Evolutionary conservation across 116 monocot genomes (phyloP), one percentile per base, ranked within the genome.

Genomic region (Thalassia testudinum): DNA sequence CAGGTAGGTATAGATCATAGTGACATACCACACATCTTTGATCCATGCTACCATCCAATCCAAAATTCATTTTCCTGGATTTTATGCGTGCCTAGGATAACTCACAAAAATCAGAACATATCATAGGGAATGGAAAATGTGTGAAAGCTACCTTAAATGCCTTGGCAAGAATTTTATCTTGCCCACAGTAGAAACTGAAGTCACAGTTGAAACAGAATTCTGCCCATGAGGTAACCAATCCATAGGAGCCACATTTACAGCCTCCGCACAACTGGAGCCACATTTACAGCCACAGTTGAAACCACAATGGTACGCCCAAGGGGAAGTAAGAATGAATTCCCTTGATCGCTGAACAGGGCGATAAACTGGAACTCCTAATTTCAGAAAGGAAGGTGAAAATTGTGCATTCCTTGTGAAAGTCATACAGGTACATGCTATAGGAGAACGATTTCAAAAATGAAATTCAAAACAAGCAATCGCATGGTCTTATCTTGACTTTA

Each of bases 171-270:
- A n/a, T n/a, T n/a, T n/a, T n/a, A n/a, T n/a, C n/a, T n/a, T n/a
- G n/a, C n/a, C n/a, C n/a, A n/a, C n/a, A n/a, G n/a, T n/a, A n/a
- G n/a, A n/a, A n/a, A n/a, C n/a, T n/a, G n/a, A n/a, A n/a, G n/a
- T n/a, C n/a, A n/a, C n/a, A n/a, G n/a, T n/a, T n/a, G n/a, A n/a
- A 13, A 87, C 78, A 37, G 88, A 84, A 65, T 62, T 62, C 61
- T 85, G 88, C 24, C 95, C 95, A 65, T 85, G 81, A 58, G 88
- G 88, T 55, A 95, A 74, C 95, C 95, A 95, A 42, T 95, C 95
- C 67, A 88, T 23, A 34, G 95, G 95, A 70, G 95, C 95, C 17
- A 88, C 72, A 66, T 97, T 97, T 37, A 97, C 95, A 52, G 88
- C 89, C 45, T 97, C 95, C 16, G 85, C 82, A 68, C 95, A 97